Percentiles rank a stretch among this genome's conserved stretches.
Conservation (phyloP, 805 yeast species). For the Suhomyces pyralidae region DNA sequence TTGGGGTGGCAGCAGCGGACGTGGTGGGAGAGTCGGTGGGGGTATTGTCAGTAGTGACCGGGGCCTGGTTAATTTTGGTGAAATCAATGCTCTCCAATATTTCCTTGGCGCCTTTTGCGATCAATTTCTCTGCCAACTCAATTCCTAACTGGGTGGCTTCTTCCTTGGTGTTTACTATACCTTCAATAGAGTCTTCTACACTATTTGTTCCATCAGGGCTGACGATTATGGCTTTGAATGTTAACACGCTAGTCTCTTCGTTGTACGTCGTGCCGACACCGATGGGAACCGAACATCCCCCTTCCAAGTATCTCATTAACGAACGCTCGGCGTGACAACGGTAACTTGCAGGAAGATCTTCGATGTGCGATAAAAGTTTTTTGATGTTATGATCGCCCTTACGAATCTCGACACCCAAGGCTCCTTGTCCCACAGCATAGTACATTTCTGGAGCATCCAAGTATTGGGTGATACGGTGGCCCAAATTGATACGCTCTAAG, state of each 20-base stretch:
- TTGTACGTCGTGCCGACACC: conserved; percentile 73
- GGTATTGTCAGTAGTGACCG: conserved; percentile 11
- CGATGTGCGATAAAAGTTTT: conserved; percentile 59
- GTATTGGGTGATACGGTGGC: conserved; percentile 69
- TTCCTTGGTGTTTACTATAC: conserved; percentile 37
- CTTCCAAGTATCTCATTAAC: conserved; percentile 83
- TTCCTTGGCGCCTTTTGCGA: conserved; percentile 73
- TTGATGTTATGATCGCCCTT: conserved; percentile 59
- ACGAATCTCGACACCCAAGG: conserved; percentile 88
- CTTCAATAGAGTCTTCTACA: conserved; percentile 55
- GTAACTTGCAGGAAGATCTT: conserved; percentile 61
- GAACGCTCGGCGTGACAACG: conserved; percentile 88
- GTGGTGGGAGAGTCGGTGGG: conserved; percentile 1
- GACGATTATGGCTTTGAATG: conserved; percentile 70
- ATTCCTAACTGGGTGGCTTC: conserved; percentile 75
- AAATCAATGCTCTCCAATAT: conserved; percentile 80
- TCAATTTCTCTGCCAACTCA: conserved; percentile 62
- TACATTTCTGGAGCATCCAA: conserved; percentile 78
- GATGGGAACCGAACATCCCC: conserved; percentile 97
- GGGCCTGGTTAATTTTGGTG: conserved; percentile 52
- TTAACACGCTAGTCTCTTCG: conserved; percentile 40
- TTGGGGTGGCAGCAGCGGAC: not conserved
- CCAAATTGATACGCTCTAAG: conserved; percentile 66
- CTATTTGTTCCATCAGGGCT: conserved; percentile 75
- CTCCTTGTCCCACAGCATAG: conserved; percentile 99